phyloP scores from a whole-genome alignment of 108 stramenopile genomes.

The Parmales sp. region DNA sequence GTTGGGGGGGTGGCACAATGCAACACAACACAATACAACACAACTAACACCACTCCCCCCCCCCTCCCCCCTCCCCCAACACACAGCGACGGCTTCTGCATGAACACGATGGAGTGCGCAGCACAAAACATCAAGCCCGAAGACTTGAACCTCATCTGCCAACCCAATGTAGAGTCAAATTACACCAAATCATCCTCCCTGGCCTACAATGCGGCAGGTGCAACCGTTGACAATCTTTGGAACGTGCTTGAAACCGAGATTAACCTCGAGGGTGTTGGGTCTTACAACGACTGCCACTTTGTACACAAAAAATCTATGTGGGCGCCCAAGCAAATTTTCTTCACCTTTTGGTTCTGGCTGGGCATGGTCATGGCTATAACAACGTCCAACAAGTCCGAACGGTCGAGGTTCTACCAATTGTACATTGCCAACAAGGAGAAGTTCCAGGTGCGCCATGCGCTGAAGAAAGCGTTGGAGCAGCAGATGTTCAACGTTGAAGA shows the following conservation, averaged over 20 bases:
- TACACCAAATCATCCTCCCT: too few relatives aligned
- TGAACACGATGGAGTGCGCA: constrained; percentile 1
- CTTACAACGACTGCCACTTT: not conserved
- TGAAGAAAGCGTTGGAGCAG: not conserved
- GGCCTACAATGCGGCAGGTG: too few relatives aligned
- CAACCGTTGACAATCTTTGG: too few relatives aligned
- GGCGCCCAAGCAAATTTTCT: constrained; percentile 4
- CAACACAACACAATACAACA: too few relatives aligned
- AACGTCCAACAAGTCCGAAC: not conserved
- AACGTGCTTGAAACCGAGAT: not conserved
- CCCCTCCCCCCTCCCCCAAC: too few relatives aligned
- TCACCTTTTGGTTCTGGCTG: not conserved
- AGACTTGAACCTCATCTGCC: not conserved
- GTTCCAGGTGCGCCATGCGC: not conserved
- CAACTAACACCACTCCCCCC: too few relatives aligned
- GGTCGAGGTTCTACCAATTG: not conserved
- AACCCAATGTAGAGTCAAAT: not conserved
- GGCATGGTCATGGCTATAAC: not conserved
- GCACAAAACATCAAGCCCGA: not conserved
- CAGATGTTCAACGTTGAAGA: not conserved
- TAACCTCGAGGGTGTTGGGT: not conserved
- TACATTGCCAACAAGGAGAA: not conserved
- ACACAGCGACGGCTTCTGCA: not conserved
- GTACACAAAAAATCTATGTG: not conserved
- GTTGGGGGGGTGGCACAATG: too few relatives aligned